phyloP scores from a whole-genome alignment of 208 protist genomes.

The Acanthamoeba triangularis region DNA sequence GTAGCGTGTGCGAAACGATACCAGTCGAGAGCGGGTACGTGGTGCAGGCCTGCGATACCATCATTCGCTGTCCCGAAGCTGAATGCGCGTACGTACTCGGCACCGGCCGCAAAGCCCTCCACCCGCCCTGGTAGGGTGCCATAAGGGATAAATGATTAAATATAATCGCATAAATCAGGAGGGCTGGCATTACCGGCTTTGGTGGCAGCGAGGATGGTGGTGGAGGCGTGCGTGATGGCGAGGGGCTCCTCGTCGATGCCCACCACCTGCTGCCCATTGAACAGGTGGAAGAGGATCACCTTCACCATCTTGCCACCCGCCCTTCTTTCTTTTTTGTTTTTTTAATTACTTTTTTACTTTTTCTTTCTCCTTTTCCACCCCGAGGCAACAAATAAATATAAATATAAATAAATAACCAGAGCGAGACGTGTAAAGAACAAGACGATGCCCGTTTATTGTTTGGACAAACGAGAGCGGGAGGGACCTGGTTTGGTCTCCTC shows the following conservation, averaged over 20 bases:
- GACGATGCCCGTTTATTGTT: neutral
- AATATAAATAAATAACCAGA: too few relatives aligned
- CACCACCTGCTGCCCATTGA: conserved; percentile 74
- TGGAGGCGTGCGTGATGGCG: neutral
- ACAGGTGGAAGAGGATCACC: conserved; percentile 75
- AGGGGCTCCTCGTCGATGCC: conserved; percentile 71
- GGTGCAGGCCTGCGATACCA: conserved; percentile 1
- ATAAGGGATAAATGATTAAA: neutral
- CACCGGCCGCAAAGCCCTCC: conserved; percentile 28
- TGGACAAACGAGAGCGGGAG: neutral
- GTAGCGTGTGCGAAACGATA: too few relatives aligned
- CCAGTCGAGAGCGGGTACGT: conserved; percentile 26
- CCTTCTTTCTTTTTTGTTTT: conserved; percentile 26
- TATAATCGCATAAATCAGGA: neutral
- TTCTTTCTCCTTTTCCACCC: neutral
- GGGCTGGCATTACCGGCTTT: conserved; percentile 9
- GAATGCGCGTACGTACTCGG: conserved; percentile 30
- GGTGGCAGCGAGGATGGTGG: conserved; percentile 41
- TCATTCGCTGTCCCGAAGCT: conserved; percentile 45
- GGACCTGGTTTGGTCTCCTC: neutral
- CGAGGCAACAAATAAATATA: neutral
- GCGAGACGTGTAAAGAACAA: neutral
- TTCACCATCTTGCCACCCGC: conserved; percentile 71
- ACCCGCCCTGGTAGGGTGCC: neutral
- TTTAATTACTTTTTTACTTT: too few relatives aligned